Conservation (phyloP, 176 grass and related monocot species). For the sorghum (Sorghum bicolor) region Sorghum_bicolor_NCBIv3 NC_012870.2:57001501-57002000, state of each 20-base stretch:
- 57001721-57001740: slow-evolving; percentile 45
- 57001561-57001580: slow-evolving; percentile 14
- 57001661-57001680: slow-evolving; percentile 40
- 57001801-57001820: slow-evolving; percentile 34
- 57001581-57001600: slow-evolving; percentile 39
- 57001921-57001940: slow-evolving; percentile 44
- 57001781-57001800: slow-evolving; percentile 3
- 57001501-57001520: slow-evolving; percentile 62
- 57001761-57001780: slow-evolving; percentile 32
- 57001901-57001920: slow-evolving; percentile 44
- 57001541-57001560: slow-evolving; percentile 30
- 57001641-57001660: slow-evolving; percentile 36
- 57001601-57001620: background rate
- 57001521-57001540: slow-evolving; percentile 8
- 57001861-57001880: slow-evolving; percentile 33
- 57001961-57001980: slow-evolving; percentile 37
- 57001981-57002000: slow-evolving; percentile 53
- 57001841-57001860: slow-evolving; percentile 38
- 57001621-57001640: slow-evolving; percentile 23
- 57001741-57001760: slow-evolving; percentile 12
- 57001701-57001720: slow-evolving; percentile 55
- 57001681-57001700: slow-evolving; percentile 42
- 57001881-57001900: slow-evolving; percentile 38
- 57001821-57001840: slow-evolving; percentile 17
- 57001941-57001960: slow-evolving; percentile 32